These are phyloP conservation scores for Brassica hybrid DNA, from an alignment of 441 rosid species.

Conservation along the genomic window DNA sequence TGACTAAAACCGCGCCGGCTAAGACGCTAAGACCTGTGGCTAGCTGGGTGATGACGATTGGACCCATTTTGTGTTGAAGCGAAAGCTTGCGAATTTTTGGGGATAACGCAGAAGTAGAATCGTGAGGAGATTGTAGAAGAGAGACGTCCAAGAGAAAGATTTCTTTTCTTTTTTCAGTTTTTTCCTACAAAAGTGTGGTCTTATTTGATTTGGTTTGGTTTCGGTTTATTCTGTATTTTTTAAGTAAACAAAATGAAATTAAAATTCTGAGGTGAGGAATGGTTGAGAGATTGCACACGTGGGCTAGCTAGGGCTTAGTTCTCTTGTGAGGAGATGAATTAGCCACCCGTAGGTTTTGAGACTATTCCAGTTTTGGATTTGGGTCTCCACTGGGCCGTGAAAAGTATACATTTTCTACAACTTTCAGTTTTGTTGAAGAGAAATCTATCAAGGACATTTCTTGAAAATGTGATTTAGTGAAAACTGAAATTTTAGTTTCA, in stretches of 20 bases:
- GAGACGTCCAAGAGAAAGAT: constrained; percentile 28
- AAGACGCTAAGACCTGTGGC: constrained; percentile 86
- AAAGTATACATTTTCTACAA: not conserved
- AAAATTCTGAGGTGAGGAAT: constrained; percentile 22
- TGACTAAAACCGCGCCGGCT: constrained; percentile 86
- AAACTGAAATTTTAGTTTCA: not conserved
- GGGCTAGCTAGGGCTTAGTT: constrained; percentile 19
- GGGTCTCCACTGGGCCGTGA: not conserved
- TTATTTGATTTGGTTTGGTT: constrained; percentile 12
- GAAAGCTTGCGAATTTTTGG: constrained; percentile 12
- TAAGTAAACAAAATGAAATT: not conserved
- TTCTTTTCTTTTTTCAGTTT: constrained; percentile 41
- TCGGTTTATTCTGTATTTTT: constrained; percentile 30
- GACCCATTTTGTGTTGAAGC: constrained; percentile 52
- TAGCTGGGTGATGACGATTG: constrained; percentile 73
- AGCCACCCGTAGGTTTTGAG: constrained; percentile 20
- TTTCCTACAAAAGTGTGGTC: constrained; percentile 38
- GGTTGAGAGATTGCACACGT: constrained; percentile 35
- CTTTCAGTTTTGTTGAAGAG: not conserved
- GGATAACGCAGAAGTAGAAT: constrained; percentile 29
- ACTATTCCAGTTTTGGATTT: constrained; percentile 13
- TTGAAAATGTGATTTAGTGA: not conserved
- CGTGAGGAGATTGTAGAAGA: constrained; percentile 38
- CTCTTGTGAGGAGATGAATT: constrained; percentile 36
- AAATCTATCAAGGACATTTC: not conserved